Evolutionary conservation across 2,329 filamentous ascomycete species (phyloP).

Genomic region (Trichoderma atroviride): DNA sequence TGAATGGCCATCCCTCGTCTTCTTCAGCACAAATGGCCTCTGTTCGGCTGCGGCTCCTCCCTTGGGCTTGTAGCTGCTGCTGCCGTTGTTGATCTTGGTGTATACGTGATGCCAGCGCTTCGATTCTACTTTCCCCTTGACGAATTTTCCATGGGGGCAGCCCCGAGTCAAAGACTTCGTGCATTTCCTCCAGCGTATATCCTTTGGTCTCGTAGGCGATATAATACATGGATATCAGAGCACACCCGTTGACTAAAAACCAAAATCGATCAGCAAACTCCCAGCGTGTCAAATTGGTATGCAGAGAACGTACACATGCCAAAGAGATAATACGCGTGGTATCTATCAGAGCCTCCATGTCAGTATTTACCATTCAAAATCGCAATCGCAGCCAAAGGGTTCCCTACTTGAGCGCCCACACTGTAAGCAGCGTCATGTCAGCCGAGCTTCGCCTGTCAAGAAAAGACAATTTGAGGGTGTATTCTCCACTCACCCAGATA

Average conservation of each 20-base stretch:
- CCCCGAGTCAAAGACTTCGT: slow-evolving; percentile 65
- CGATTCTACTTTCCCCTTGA: slow-evolving; percentile 48
- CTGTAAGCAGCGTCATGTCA: slow-evolving; percentile 27
- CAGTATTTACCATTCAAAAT: not conserved
- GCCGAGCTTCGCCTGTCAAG: not conserved
- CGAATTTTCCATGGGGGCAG: slow-evolving; percentile 60
- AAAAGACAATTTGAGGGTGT: not conserved
- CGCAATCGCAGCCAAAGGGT: not conserved
- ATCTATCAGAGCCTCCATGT: slow-evolving; percentile 35
- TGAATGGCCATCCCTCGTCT: not conserved
- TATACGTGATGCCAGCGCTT: slow-evolving; percentile 52
- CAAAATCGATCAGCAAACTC: slow-evolving; percentile 10
- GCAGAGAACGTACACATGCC: slow-evolving; percentile 52
- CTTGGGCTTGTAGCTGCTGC: slow-evolving; percentile 45
- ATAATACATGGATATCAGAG: slow-evolving; percentile 69
- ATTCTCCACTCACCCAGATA: slow-evolving; percentile 50
- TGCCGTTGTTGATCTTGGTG: slow-evolving; percentile 47
- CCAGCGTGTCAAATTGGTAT: not conserved
- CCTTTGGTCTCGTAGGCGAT: slow-evolving; percentile 79
- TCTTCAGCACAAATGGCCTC: not conserved
- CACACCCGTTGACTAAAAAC: slow-evolving; percentile 48
- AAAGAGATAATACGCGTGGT: slow-evolving; percentile 73
- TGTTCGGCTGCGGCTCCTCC: slow-evolving; percentile 26
- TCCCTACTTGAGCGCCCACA: slow-evolving; percentile 52
- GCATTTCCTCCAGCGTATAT: slow-evolving; percentile 69